A percentile compares a stretch with the other conserved stretches of the same genome.
Conservation (phyloP, 768 basidiomycete genomes). For the Hortiboletus campestris region DNA sequence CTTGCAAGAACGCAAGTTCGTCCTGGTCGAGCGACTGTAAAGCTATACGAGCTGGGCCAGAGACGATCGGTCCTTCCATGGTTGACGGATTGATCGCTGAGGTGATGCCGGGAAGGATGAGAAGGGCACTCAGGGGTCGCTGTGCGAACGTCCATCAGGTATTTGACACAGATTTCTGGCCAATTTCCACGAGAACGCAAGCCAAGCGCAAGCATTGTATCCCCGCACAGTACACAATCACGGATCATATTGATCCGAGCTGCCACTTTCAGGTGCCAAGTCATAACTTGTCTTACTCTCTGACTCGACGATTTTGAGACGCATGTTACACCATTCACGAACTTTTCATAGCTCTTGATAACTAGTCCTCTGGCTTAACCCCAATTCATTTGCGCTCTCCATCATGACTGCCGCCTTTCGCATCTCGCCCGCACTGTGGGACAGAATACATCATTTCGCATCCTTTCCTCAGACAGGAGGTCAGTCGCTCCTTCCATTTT, state of each 20-base stretch:
- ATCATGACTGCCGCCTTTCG: conserved; percentile 52
- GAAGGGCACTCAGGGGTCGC: too few relatives aligned
- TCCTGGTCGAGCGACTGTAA: conserved; percentile 47
- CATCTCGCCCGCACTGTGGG: conserved; percentile 80
- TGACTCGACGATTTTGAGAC: not conserved
- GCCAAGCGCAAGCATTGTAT: too few relatives aligned
- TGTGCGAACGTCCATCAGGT: too few relatives aligned
- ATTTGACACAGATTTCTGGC: too few relatives aligned
- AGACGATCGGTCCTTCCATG: conserved; percentile 1
- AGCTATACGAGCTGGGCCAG: conserved; percentile 45
- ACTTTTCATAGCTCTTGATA: not conserved
- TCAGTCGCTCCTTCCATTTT: conserved; percentile 32
- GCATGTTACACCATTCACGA: conserved; percentile 3
- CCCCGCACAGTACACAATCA: not conserved
- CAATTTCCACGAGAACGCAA: too few relatives aligned
- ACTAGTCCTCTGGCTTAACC: not conserved
- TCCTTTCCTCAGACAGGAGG: conserved; percentile 93
- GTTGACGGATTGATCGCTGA: too few relatives aligned
- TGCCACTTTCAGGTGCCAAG: too few relatives aligned
- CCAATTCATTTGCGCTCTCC: too few relatives aligned
- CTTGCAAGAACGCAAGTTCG: conserved; percentile 59
- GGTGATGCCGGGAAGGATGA: too few relatives aligned
- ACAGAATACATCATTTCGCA: conserved; percentile 87
- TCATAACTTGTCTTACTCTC: not conserved
- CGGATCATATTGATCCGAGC: conserved; percentile 2